phyloP scores from a whole-genome alignment of 2,329 filamentous ascomycete species.

The Alternaria burnsii region DNA sequence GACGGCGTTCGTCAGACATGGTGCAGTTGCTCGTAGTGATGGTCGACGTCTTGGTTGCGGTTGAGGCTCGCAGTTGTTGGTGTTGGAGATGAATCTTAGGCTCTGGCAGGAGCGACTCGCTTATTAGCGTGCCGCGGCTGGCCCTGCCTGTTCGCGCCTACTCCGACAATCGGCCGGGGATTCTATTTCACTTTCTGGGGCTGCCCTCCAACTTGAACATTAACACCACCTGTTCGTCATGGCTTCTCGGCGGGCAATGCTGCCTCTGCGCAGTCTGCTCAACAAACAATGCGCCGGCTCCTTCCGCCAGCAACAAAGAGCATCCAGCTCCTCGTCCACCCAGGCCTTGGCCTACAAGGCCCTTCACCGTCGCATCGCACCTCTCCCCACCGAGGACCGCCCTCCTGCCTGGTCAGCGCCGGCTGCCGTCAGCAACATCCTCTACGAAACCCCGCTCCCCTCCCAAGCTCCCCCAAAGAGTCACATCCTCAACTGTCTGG shows the following conservation, averaged over 20 bases:
- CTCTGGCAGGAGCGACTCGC: constrained; percentile 12
- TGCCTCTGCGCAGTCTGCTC: constrained; percentile 49
- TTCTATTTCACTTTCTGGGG: constrained; percentile 21
- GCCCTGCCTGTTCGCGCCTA: constrained; percentile 6
- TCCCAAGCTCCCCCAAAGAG: constrained; percentile 86
- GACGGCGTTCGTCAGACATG: constrained; percentile 84
- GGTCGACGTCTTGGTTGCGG: constrained; percentile 3
- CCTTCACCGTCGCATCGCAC: constrained; percentile 86
- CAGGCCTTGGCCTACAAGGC: constrained; percentile 98
- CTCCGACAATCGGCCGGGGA: constrained; percentile 19
- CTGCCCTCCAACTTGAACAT: not conserved
- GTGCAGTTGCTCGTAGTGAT: constrained; percentile 13
- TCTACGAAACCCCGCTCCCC: constrained; percentile 94
- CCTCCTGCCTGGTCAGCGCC: constrained; percentile 86
- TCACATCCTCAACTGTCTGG: constrained; percentile 96
- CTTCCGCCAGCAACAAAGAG: constrained; percentile 43
- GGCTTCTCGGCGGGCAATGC: constrained; percentile 54
- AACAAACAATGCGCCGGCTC: constrained; percentile 37
- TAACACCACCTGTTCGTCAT: constrained; percentile 39
- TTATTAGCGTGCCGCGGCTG: constrained; percentile 19
- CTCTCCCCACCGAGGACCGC: constrained; percentile 78
- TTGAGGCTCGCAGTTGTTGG: constrained; percentile 6
- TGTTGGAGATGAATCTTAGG: constrained; percentile 7
- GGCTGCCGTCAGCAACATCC: constrained; percentile 95
- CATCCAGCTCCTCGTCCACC: constrained; percentile 72